phyloP scores from a whole-genome alignment of 257 asterid species.

The Capsicum baccatum region DNA sequence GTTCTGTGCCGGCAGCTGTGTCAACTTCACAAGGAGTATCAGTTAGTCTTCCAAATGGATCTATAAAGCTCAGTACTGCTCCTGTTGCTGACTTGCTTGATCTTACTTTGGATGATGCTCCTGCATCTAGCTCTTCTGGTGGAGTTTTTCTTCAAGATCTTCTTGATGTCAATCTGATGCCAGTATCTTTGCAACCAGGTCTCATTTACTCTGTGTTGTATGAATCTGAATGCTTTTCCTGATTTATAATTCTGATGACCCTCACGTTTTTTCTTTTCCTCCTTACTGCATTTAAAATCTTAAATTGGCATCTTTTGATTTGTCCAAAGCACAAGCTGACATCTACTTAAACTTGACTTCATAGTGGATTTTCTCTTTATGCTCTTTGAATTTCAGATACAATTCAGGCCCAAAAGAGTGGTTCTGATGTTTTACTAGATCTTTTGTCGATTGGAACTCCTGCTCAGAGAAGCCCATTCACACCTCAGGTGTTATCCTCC shows the following conservation, averaged over 20 bases:
- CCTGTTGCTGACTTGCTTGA: conserved; percentile 89
- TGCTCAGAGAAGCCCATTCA: conserved; percentile 60
- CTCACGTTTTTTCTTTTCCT: conserved; percentile 13
- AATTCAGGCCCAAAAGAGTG: conserved; percentile 63
- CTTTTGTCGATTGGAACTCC: conserved; percentile 89
- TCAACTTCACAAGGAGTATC: conserved; percentile 79
- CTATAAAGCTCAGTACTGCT: conserved; percentile 62
- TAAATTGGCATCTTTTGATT: background rate
- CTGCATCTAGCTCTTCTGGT: conserved; percentile 75
- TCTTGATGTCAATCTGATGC: conserved; percentile 75
- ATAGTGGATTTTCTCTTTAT: conserved; percentile 12
- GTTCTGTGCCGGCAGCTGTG: conserved; percentile 70
- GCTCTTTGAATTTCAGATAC: conserved; percentile 53
- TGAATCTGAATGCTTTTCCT: conserved; percentile 22
- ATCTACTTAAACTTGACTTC: background rate
- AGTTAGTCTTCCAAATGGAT: conserved; percentile 84
- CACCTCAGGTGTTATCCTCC: conserved; percentile 57
- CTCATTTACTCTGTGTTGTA: conserved; percentile 24
- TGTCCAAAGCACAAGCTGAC: conserved; percentile 15
- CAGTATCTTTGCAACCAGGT: conserved; percentile 70
- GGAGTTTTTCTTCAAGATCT: conserved; percentile 92
- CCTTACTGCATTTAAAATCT: background rate
- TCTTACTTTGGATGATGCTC: conserved; percentile 72
- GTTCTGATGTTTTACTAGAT: conserved; percentile 77
- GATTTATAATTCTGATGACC: background rate